These are phyloP conservation scores for Phialemoniopsis sp. DNA, from an alignment of 2,329 filamentous ascomycete genomes.

Conservation along the genomic window DNA sequence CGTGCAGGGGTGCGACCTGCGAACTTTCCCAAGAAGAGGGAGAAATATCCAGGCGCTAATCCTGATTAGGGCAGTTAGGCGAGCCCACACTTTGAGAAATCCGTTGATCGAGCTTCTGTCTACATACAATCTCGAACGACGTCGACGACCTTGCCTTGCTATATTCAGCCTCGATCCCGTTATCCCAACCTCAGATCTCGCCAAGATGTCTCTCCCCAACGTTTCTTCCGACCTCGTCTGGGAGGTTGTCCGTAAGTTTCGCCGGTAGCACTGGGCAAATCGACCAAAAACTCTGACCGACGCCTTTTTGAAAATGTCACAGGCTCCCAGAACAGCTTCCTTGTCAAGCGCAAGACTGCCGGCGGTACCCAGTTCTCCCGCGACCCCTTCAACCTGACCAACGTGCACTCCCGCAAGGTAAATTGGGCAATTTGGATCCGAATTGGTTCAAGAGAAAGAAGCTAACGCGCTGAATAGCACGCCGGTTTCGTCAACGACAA, in stretches of 20 bases:
- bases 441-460: constrained; percentile 1
- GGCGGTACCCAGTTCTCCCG: constrained; percentile 88
- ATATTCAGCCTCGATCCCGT: constrained; percentile 3
- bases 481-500: constrained; percentile 92
- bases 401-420: constrained; percentile 91
- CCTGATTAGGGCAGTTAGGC: constrained; percentile 11
- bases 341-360: constrained; percentile 80
- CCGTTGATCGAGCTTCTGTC: constrained; percentile 2
- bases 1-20: too few relatives aligned
- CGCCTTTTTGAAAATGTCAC: constrained; percentile 11
- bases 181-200: constrained; percentile 23
- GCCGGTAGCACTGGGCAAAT: constrained; percentile 2
- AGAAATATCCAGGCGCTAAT: constrained; percentile 4
- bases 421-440: constrained; percentile 1
- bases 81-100: constrained; percentile 32
- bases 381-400: constrained; percentile 89
- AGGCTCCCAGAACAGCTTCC: constrained; percentile 87
- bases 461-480: constrained; percentile 55
- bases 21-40: too few relatives aligned
- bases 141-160: constrained; percentile 8
- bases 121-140: constrained; percentile 4
- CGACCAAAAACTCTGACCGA: constrained; percentile 12
- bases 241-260: constrained; percentile 85
- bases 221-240: constrained; percentile 90
- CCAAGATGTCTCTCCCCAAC: constrained; percentile 64